Percentiles rank a stretch among this genome's conserved stretches.
These are phyloP conservation scores for Globisporangium recalcitrans DNA, from an alignment of 352 stramenopile species.

Conservation along the genomic window DNA sequence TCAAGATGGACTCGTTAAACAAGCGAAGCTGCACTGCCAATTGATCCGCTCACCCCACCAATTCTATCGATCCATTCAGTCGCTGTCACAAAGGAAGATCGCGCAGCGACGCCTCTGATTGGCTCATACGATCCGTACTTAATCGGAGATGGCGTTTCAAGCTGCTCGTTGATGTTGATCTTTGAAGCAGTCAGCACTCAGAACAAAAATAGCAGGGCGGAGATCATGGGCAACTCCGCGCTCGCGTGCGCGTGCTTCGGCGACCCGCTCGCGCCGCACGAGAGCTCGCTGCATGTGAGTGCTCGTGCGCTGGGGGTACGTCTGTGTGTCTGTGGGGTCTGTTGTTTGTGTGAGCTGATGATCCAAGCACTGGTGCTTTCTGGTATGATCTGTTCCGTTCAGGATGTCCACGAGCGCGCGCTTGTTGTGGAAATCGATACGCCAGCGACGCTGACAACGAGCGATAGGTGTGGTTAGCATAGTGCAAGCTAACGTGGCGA, in stretches of 20 bases:
- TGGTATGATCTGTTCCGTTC: not conserved
- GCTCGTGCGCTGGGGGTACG: not conserved
- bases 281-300: not conserved
- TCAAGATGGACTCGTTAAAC: not conserved
- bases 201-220: not conserved
- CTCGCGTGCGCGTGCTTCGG: constrained; percentile 20
- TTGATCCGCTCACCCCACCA: not conserved
- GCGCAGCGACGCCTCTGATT: constrained; percentile 2
- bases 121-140: constrained; percentile 5
- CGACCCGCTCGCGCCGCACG: not conserved
- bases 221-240: constrained; percentile 21
- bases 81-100: constrained; percentile 11
- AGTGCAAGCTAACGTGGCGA: no score
- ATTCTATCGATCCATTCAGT: constrained; percentile 6
- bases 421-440: constrained; percentile 13
- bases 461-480: not conserved
- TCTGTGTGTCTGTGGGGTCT: not conserved
- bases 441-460: constrained; percentile 7
- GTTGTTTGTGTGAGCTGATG: not conserved
- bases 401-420: constrained; percentile 3
- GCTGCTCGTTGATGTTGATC: not conserved
- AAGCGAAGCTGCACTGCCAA: no score
- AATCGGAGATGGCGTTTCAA: not conserved
- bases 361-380: not conserved
- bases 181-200: constrained; percentile 6